Conservation (phyloP, 2,329 filamentous ascomycete species). For the Orbilia javanica region DNA sequence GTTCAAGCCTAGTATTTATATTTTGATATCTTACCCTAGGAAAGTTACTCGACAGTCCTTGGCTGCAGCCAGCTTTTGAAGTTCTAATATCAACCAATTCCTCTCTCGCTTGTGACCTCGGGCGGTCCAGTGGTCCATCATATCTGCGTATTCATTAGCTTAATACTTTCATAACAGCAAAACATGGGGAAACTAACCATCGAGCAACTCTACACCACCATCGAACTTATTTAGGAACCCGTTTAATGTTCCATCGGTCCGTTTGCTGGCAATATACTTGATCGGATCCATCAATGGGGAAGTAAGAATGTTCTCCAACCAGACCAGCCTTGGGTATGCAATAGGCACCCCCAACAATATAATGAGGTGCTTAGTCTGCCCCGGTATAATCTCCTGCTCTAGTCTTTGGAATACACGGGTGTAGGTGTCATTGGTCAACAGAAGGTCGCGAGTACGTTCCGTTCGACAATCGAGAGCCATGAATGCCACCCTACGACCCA, state of each 20-base stretch:
- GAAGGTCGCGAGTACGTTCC: constrained; percentile 85
- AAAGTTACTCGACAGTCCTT: constrained; percentile 93
- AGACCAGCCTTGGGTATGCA: constrained; percentile 81
- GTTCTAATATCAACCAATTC: constrained; percentile 77
- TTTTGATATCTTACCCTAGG: constrained; percentile 72
- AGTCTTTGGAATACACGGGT: constrained; percentile 88
- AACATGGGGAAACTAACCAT: constrained; percentile 67
- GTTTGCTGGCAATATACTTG: constrained; percentile 83
- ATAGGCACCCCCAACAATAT: constrained; percentile 87
- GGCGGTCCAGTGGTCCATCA: constrained; percentile 89
- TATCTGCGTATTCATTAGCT: constrained; percentile 72
- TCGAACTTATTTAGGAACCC: constrained; percentile 88
- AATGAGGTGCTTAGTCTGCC: constrained; percentile 88
- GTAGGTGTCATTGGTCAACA: constrained; percentile 84
- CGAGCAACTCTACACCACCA: constrained; percentile 88
- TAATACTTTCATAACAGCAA: neutral
- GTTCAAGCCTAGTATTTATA: neutral
- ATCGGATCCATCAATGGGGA: constrained; percentile 87
- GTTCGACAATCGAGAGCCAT: constrained; percentile 91
- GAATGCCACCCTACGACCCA: constrained; percentile 83
- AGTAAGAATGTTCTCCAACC: constrained; percentile 82
- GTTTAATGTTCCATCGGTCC: constrained; percentile 75
- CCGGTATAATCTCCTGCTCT: constrained; percentile 82
- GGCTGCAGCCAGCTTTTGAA: constrained; percentile 92
- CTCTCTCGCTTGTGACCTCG: constrained; percentile 94